Base-by-base conservation (phyloP, 2,329 filamentous ascomycete species). In the Colletotrichum sansevieriae region DNA sequence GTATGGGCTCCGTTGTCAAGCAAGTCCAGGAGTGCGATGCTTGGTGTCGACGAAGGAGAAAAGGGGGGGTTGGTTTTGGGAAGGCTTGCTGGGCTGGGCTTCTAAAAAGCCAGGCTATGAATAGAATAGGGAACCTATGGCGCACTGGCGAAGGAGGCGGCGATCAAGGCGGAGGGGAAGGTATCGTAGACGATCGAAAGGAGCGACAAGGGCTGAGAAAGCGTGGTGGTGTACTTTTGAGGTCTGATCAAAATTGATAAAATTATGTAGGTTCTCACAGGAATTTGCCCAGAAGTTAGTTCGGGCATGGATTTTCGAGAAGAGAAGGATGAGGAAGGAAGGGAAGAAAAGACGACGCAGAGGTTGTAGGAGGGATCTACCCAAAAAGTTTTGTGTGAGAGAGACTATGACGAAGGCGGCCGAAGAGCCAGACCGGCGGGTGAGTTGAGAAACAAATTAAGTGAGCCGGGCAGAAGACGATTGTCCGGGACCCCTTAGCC, bases 61-160 rank as follows among this genome's bases (percentile, higher is more conserved):
- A 22, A 22, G 22, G 59, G 67, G 56, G 51, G 63, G 35, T 54
- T 54, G 57, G 43, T 29, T 60, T 65, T 60, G 65, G 29, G 29
- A 8, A 8, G 29, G 29, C 29, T 29, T 7, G 29, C 7, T 49
- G 46, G 46, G 62, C 65, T 47, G 62, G 55, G 65, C 62, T 60
- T 62, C 54, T 20, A 49, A 65, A 46, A 35, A 46, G 13, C 37
- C 9, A 44, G 64, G 37, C 67, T 70, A 70, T 70, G 67, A 70
- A 68, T 70, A 68, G 67, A 70, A 58, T 49, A 63, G 63, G 63
- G 63, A 63, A 70, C 29, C 29, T 29, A 29, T 20, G 44, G 63
- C 37, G 52, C 51, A 47, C 54, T 61, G 63, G 63, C 37, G 55
- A 66, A 66, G 49, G 35, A 43, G 43, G 35, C 46, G 55, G 54